Evolutionary conservation across 306 rosid species (phyloP), one percentile per base, ranked within the genome.

Genomic region (Abrus precatorius): DNA sequence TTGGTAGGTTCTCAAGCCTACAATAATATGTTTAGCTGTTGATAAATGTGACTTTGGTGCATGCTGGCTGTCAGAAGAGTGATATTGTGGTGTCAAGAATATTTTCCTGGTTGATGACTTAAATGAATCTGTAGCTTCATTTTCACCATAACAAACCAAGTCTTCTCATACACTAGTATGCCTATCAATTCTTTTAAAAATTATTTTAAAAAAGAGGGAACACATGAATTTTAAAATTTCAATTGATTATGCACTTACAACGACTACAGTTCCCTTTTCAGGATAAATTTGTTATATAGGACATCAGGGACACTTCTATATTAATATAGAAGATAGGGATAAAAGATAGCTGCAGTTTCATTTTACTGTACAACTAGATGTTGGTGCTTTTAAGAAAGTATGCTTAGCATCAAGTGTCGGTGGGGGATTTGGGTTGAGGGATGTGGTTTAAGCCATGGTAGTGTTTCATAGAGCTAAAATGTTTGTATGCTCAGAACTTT

Each of bases 251-350:
- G 41, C 20, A 53, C 43, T 53, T 44, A n/a, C 32, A 41, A 60
- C 11, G 34, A 48, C 12, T 13, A 10, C 4, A 41, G 73, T 52
- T 52, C 48, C 59, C 52, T 30, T 53, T 70, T 62, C 40, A 12
- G 67, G 63, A 43, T 41, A 54, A 50, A 43, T 9, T 43, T 73
- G n/a, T 32, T 80, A 63, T 54, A 60, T 80, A 69, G 71, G 78
- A 61, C 48, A 38, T 8, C 64, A 48, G 13, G 43, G 67, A 45
- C 77, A 47, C 10, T 79, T 3, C 62, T 38, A 27, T 45, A 36
- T 69, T 69, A 53, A 12, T 78, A 12, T 70, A 48, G 27, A 48
- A 36, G 72, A 76, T 34, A 33, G 9, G 36, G 70, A 73, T 56
- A 29, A 14, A 79, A 28, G 60, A 28, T 12, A 54, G 3, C 12